Evolutionary conservation across 768 basidiomycete genomes (phyloP), one percentile per base, ranked within the genome.

Genomic region (Tylopilus sp.): DNA sequence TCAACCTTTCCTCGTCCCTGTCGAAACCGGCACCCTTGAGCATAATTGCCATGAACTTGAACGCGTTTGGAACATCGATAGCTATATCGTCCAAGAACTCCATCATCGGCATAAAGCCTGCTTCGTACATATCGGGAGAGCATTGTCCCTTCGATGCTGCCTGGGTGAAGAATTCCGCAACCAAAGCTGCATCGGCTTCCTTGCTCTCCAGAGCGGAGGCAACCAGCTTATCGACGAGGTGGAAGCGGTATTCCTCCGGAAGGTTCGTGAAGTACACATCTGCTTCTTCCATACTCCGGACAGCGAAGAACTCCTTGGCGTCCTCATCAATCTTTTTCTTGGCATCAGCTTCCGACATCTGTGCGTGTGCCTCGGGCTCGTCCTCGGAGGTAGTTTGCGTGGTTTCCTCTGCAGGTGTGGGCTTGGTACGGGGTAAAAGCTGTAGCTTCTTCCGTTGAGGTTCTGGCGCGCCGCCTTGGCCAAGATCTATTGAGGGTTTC

Each of bases 21-120:
- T 75, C 72, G 46, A 94, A 71, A 25, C 76, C 78, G 17, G 86
- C 81, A 29, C 83, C 85, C 66, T 80, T 84, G 52, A 96, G 71
- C 74, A 96, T 82, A 54, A 81, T 74, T 13, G 84, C 89, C 67
- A 92, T 84, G 53, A 85, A 81, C 38, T 78, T 69, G 74, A 87
- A 86, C 0, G 93, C 96, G 63, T 86, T 86, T 10, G 96, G 95
- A 42, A 88, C 89, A 67, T 98, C 94, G 60, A 94, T 86, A 28
- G 87, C 85, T 53, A 94, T 81, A 65, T 98, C 94, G 62, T 93
- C 92, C 62, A 98, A 78, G 50, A 85, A 71, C 70, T 92, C 90
- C 25, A 86, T 83, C 46, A 83, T 77, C 1, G 80, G 77, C 42
- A 65, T 65, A 68, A 96, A 84, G 14, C 92, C 91, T 53, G 85